These are phyloP conservation scores for Pisolithus microcarpus DNA, from an alignment of 768 basidiomycete genomes.

Conservation along the genomic window DNA sequence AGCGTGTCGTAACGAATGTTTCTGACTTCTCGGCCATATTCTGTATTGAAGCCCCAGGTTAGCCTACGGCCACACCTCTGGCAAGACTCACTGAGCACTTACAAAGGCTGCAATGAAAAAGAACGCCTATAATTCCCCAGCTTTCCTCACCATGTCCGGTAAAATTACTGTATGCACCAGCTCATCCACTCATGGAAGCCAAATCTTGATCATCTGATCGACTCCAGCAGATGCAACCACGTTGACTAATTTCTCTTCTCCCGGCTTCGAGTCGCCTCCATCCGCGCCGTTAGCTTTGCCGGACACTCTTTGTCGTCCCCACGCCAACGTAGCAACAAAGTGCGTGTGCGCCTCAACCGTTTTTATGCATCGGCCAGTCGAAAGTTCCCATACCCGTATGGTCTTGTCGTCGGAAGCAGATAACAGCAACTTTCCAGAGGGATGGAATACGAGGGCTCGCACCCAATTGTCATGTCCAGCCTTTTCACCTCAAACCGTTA, in stretches of 20 bases:
- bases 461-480: slow-evolving; percentile 89
- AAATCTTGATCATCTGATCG: slow-evolving; percentile 61
- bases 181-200: slow-evolving; percentile 41
- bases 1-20: slow-evolving; percentile 23
- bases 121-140: slow-evolving; percentile 6
- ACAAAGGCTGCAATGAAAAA: slow-evolving; percentile 13
- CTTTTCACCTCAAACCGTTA: slow-evolving; percentile 25
- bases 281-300: slow-evolving; percentile 32
- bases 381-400: slow-evolving; percentile 83
- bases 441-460: slow-evolving; percentile 82
- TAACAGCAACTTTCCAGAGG: slow-evolving; percentile 82
- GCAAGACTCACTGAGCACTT: background rate
- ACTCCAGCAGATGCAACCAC: slow-evolving; percentile 65
- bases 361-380: slow-evolving; percentile 78
- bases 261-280: slow-evolving; percentile 27
- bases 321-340: slow-evolving; percentile 74
- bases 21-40: slow-evolving; percentile 4
- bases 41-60: background rate
- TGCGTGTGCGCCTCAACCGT: slow-evolving; percentile 83
- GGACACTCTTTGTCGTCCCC: slow-evolving; percentile 57
- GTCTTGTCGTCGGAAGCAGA: slow-evolving; percentile 92
- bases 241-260: slow-evolving; percentile 56
- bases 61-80: background rate
- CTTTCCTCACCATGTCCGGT: slow-evolving; percentile 3
- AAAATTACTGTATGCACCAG: background rate